Conservation (phyloP, 2,329 filamentous ascomycete species). For the Colletotrichum australisinense region DNA sequence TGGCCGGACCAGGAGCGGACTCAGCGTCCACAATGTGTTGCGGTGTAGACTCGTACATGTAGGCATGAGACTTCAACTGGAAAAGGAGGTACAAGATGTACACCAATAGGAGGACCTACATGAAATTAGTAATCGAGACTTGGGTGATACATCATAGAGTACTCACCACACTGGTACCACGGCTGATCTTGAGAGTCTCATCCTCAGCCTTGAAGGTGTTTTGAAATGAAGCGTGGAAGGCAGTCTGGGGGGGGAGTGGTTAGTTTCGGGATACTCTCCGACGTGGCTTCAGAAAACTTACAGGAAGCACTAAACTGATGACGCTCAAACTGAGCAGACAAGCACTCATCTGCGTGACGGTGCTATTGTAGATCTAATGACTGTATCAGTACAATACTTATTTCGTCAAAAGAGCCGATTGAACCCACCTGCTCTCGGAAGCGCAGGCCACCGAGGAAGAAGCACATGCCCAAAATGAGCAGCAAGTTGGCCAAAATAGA, state of each 20-base stretch:
- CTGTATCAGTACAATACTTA: not conserved
- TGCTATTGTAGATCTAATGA: constrained; percentile 86
- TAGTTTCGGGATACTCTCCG: constrained; percentile 45
- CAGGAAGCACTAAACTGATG: constrained; percentile 86
- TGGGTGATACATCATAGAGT: not conserved
- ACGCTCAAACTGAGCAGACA: constrained; percentile 91
- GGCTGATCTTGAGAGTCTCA: constrained; percentile 85
- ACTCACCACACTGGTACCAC: constrained; percentile 86
- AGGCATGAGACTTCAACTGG: constrained; percentile 91
- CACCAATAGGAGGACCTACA: constrained; percentile 80
- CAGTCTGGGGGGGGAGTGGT: constrained; percentile 65
- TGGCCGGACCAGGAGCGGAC: constrained; percentile 84
- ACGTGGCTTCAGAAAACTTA: constrained; percentile 50
- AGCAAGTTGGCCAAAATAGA: constrained; percentile 91
- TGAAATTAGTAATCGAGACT: constrained; percentile 11
- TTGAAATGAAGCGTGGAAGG: constrained; percentile 89
- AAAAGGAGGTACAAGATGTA: constrained; percentile 89
- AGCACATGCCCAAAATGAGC: constrained; percentile 91
- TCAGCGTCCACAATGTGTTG: constrained; percentile 95
- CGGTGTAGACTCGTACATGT: constrained; percentile 92
- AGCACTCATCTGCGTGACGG: constrained; percentile 95
- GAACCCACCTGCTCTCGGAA: constrained; percentile 81
- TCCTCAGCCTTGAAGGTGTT: constrained; percentile 71
- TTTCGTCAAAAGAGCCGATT: not conserved
- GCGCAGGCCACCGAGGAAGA: constrained; percentile 85